A percentile compares a stretch with the other conserved stretches of the same genome.
Evolutionary conservation across 805 yeast species (phyloP).

Genomic region (Kodamaea sagamina): DNA sequence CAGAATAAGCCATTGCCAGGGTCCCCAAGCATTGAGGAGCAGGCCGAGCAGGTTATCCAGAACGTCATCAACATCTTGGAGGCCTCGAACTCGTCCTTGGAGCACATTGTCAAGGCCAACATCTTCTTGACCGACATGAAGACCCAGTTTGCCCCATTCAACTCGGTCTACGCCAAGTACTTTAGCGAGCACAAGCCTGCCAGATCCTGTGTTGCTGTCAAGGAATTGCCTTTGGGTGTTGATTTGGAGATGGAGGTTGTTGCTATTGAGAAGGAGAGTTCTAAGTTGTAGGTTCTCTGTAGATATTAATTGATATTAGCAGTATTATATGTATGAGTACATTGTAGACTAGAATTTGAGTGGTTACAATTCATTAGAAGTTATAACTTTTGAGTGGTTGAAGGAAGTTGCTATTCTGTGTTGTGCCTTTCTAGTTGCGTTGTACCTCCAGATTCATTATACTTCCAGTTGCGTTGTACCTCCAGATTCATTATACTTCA

Average conservation of each 20-base stretch:
- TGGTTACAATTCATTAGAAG: too few species aligned
- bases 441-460: too few species aligned
- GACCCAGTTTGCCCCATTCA: slow-evolving; percentile 75
- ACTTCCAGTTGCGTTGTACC: too few species aligned
- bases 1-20: slow-evolving; percentile 81
- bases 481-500: too few species aligned
- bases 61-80: slow-evolving; percentile 73
- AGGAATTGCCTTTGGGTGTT: slow-evolving; percentile 83
- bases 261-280: slow-evolving; percentile 64
- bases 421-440: too few species aligned
- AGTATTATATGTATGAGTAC: too few species aligned
- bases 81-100: slow-evolving; percentile 82
- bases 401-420: too few species aligned
- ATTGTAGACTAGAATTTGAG: too few species aligned
- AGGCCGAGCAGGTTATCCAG: slow-evolving; percentile 71
- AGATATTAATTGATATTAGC: too few species aligned
- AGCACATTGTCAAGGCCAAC: slow-evolving; percentile 84
- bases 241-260: slow-evolving; percentile 89
- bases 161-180: slow-evolving; percentile 78
- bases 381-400: too few species aligned
- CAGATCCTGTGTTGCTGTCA: slow-evolving; percentile 96
- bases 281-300: slow-evolving; percentile 32
- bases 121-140: slow-evolving; percentile 90
- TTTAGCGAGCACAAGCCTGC: slow-evolving; percentile 86
- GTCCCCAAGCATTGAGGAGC: slow-evolving; percentile 61